Evolutionary conservation across 352 stramenopile species (phyloP).

Genomic region (Globisporangium camurandrum): DNA sequence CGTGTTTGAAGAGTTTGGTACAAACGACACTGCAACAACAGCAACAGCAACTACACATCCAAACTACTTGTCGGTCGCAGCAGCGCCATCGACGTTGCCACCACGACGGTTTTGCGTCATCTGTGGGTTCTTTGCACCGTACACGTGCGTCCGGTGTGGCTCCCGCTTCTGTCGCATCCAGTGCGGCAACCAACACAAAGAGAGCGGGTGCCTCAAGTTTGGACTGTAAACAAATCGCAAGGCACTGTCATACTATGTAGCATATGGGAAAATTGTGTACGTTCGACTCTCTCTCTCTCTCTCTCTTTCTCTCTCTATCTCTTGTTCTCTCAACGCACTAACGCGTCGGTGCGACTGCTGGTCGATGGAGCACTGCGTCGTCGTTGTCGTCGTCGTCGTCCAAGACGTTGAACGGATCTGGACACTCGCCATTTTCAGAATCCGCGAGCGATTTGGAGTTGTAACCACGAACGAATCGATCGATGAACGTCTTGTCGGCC

Average conservation of each 20-base stretch:
- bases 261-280: too few relatives aligned
- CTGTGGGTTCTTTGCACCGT: constrained; percentile 76
- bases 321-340: too few relatives aligned
- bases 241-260: too few relatives aligned
- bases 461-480: constrained; percentile 59
- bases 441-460: constrained; percentile 44
- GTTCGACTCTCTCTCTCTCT: neutral
- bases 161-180: constrained; percentile 74
- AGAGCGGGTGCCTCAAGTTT: constrained; percentile 89
- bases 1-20: constrained; percentile 79
- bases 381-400: too few relatives aligned
- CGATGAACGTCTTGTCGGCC: constrained; percentile 53
- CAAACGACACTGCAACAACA: neutral
- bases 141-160: constrained; percentile 72
- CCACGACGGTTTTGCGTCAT: constrained; percentile 79
- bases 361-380: neutral
- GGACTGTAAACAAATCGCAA: too few relatives aligned
- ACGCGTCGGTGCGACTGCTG: neutral
- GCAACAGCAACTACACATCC: constrained; percentile 16
- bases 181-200: constrained; percentile 85
- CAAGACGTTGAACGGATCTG: constrained; percentile 50
- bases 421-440: constrained; percentile 67
- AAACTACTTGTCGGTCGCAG: constrained; percentile 73
- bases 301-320: neutral
- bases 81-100: constrained; percentile 44